Percentiles rank a stretch among this genome's conserved stretches.
Evolutionary conservation across 2,329 filamentous ascomycete genomes (phyloP).

Genomic region (Aspergillus piperis): DNA sequence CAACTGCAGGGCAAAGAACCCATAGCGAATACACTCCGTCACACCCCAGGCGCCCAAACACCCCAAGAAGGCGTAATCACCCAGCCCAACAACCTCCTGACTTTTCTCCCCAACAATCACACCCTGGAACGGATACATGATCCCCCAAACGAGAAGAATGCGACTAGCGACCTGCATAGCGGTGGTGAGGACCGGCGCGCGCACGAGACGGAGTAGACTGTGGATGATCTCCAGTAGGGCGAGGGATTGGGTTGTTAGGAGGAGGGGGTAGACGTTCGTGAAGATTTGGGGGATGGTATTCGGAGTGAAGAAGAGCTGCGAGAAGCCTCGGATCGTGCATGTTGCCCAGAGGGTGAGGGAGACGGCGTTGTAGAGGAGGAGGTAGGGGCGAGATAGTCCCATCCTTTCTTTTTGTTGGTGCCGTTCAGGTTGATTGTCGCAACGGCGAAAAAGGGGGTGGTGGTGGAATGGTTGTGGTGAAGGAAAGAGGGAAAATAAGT

Average conservation of each 20-base stretch:
- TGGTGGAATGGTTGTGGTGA: background rate
- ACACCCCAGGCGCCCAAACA: slow-evolving; percentile 78
- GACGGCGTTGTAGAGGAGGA: slow-evolving; percentile 80
- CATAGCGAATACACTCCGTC: slow-evolving; percentile 92
- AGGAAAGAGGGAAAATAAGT: background rate
- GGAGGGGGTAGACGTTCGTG: slow-evolving; percentile 47
- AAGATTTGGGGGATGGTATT: slow-evolving; percentile 50
- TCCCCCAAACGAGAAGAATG: slow-evolving; percentile 83
- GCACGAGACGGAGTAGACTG: slow-evolving; percentile 75
- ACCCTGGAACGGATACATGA: slow-evolving; percentile 72
- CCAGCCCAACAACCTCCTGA: slow-evolving; percentile 54
- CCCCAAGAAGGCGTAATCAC: slow-evolving; percentile 48
- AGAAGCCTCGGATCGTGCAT: slow-evolving; percentile 69
- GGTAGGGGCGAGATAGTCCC: slow-evolving; percentile 64
- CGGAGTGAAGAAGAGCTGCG: slow-evolving; percentile 47
- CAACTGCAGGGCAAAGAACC: slow-evolving; percentile 76
- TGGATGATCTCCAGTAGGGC: slow-evolving; percentile 84
- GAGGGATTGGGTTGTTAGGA: slow-evolving; percentile 72
- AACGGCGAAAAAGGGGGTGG: too few relatives aligned
- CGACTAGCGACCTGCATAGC: slow-evolving; percentile 86
- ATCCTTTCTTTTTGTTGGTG: slow-evolving; percentile 17
- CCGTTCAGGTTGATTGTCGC: too few relatives aligned
- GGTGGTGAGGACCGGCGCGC: slow-evolving; percentile 82
- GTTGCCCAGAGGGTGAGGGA: slow-evolving; percentile 77
- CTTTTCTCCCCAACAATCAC: slow-evolving; percentile 45